Evolutionary conservation across 176 grass and related monocot species (phyloP).

Genomic region (Eleusine indica): DNA sequence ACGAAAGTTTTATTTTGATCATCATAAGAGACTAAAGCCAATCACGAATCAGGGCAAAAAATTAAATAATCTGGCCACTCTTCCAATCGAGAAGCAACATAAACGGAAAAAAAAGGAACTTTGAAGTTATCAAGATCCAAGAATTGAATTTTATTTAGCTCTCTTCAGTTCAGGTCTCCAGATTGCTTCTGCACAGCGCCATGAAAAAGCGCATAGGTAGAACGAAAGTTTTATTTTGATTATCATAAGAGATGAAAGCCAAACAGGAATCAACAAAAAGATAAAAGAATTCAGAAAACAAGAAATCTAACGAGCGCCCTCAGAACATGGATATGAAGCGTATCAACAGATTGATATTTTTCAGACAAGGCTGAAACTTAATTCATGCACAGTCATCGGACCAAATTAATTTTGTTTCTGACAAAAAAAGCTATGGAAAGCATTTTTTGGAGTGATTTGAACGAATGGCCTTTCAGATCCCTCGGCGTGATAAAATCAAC

Average conservation of each 20-base stretch:
- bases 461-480: neutral
- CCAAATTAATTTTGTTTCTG: neutral
- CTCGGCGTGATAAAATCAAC: constrained; percentile 44
- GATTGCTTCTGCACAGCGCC: constrained; percentile 33
- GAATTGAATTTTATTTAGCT: neutral
- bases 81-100: no score
- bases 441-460: neutral
- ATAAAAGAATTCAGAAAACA: rapidly evolving
- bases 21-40: constrained; percentile 24
- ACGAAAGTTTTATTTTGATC: constrained; percentile 54
- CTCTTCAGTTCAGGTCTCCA: constrained; percentile 59
- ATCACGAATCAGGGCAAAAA: no score
- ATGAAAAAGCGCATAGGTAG: constrained; percentile 45
- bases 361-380: constrained; percentile 67
- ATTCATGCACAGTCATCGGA: constrained; percentile 44
- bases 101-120: neutral
- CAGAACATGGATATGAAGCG: constrained; percentile 29
- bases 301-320: neutral
- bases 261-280: no score
- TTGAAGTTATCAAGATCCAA: no score
- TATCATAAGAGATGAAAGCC: constrained; percentile 25
- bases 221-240: constrained; percentile 56
- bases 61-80: no score
- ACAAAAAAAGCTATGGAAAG: neutral
- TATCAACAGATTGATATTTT: constrained; percentile 46